Evolutionary conservation across 352 stramenopile genomes (phyloP).

Genomic region (Phytophthora multivora): DNA sequence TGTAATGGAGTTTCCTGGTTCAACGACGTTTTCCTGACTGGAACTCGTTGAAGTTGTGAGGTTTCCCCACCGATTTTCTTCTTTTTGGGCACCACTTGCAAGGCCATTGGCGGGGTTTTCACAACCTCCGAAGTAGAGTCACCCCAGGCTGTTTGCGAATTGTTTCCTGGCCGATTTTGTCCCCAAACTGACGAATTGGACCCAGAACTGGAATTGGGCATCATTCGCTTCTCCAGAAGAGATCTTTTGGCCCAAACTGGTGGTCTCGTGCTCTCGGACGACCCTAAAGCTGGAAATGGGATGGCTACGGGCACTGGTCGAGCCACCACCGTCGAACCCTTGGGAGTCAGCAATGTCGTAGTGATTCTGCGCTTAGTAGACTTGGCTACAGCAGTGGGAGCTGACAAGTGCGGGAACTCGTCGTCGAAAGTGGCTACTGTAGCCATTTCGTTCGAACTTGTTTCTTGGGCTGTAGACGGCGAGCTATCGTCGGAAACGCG

Average conservation of each 20-base stretch:
- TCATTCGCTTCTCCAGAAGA: conserved; percentile 56
- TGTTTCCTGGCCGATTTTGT: background rate
- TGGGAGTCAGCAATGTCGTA: conserved; percentile 46
- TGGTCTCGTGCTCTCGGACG: conserved; percentile 7
- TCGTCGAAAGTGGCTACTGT: conserved; percentile 25
- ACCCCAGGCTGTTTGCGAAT: background rate
- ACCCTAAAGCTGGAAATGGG: conserved; percentile 34
- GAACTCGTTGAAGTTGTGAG: conserved; percentile 4
- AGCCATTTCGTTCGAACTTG: background rate
- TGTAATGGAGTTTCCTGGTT: conserved; percentile 20
- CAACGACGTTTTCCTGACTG: conserved; percentile 13
- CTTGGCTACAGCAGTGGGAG: conserved; percentile 5
- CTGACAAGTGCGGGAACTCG: conserved; percentile 43
- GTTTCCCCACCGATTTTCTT: conserved; percentile 7
- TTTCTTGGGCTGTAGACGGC: conserved; percentile 1
- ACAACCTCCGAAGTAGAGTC: background rate
- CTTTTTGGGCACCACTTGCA: conserved; percentile 1
- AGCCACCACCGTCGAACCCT: conserved; percentile 25
- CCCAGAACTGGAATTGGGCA: background rate
- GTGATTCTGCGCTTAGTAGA: conserved; percentile 51
- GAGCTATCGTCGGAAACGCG: background rate
- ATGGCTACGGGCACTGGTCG: conserved; percentile 34
- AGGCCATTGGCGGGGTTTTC: background rate
- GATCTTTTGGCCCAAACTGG: conserved; percentile 47
- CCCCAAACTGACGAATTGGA: background rate